Conservation (phyloP, 2,329 filamentous ascomycete species). For the Camillea tinctor region DNA sequence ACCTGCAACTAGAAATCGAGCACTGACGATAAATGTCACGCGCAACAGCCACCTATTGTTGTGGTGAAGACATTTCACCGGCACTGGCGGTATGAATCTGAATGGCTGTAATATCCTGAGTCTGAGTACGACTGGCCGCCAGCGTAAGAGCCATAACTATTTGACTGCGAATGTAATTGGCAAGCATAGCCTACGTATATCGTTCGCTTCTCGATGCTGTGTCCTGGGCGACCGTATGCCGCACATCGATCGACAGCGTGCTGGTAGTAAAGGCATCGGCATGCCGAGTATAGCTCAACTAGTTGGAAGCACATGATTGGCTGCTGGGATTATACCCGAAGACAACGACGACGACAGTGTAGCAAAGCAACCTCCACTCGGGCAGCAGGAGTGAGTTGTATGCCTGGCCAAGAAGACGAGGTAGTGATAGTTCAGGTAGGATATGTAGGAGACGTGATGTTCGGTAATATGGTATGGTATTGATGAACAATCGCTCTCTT, state of each 20-base stretch:
- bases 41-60: conserved; percentile 44
- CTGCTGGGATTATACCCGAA: conserved; percentile 12
- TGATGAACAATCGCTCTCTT: too few species aligned
- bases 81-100: conserved; percentile 41
- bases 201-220: conserved; percentile 69
- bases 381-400: neutral
- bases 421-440: neutral
- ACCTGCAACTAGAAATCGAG: conserved; percentile 42
- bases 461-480: neutral
- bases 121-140: conserved; percentile 48
- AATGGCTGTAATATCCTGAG: conserved; percentile 53
- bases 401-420: neutral
- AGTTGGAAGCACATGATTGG: conserved; percentile 80
- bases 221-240: conserved; percentile 70
- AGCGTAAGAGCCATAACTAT: conserved; percentile 39
- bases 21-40: conserved; percentile 42
- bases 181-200: conserved; percentile 85
- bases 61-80: conserved; percentile 56
- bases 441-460: neutral
- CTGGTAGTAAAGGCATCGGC: conserved; percentile 83
- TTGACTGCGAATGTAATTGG: conserved; percentile 46
- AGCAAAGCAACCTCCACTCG: neutral
- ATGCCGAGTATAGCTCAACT: conserved; percentile 81
- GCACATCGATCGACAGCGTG: conserved; percentile 83
- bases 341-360: conserved; percentile 3